These are phyloP conservation scores for Xylariaceae sp. DNA, from an alignment of 2,329 filamentous ascomycete genomes.

Conservation along the genomic window DNA sequence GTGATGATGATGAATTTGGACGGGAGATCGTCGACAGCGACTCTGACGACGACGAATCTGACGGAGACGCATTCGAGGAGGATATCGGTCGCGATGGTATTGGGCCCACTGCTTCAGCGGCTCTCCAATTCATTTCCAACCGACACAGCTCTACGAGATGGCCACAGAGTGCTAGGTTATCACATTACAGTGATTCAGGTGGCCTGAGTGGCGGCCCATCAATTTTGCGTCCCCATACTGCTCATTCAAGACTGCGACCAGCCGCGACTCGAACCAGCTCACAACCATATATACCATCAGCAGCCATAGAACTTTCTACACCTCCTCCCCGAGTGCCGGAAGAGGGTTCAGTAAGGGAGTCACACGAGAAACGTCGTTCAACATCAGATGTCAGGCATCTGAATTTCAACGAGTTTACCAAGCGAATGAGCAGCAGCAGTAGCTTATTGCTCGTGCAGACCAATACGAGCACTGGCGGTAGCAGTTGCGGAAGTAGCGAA, in stretches of 20 bases:
- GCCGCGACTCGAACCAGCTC: constrained; percentile 42
- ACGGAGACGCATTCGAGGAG: constrained; percentile 33
- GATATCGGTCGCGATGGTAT: constrained; percentile 31
- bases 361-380: constrained; percentile 46
- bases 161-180: constrained; percentile 32
- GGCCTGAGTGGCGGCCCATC: constrained; percentile 28
- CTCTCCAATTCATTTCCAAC: constrained; percentile 46
- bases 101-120: constrained; percentile 42
- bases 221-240: constrained; percentile 47
- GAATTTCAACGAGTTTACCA: constrained; percentile 59
- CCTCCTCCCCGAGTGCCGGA: constrained; percentile 27
- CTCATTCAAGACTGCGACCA: constrained; percentile 46
- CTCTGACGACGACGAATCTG: constrained; percentile 33
- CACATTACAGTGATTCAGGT: constrained; percentile 19
- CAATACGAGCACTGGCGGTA: constrained; percentile 42
- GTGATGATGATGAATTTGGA: constrained; percentile 36
- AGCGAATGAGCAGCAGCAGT: constrained; percentile 56
- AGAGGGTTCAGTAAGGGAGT: constrained; percentile 27
- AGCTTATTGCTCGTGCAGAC: constrained; percentile 56
- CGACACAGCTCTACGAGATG: constrained; percentile 33
- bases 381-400: constrained; percentile 52
- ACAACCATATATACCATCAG: constrained; percentile 39
- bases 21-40: constrained; percentile 32
- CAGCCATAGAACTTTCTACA: constrained; percentile 17
- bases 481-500: constrained; percentile 45